A percentile compares a stretch with the other conserved stretches of the same genome.
These are phyloP conservation scores for Lolium perenne DNA, from an alignment of 176 grass and related monocot genomes.

Conservation along the genomic window DNA sequence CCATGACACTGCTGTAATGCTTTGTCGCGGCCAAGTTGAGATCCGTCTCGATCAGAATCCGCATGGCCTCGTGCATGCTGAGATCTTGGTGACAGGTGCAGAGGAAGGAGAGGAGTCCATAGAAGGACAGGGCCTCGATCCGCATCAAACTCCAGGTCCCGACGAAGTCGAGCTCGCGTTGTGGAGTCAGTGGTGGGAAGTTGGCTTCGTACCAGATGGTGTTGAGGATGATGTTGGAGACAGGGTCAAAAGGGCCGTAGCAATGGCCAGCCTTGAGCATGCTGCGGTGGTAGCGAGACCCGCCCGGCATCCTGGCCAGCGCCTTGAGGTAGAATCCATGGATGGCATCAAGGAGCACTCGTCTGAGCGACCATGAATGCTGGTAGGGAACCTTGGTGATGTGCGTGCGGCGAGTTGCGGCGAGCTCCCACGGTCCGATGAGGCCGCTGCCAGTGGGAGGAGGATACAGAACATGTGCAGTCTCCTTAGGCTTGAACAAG, in stretches of 20 bases:
- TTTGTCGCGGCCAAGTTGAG: background rate
- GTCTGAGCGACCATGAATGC: background rate
- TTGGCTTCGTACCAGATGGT: background rate
- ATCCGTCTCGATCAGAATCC: background rate
- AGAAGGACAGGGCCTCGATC: background rate
- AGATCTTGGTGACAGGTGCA: background rate
- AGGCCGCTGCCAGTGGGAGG: background rate
- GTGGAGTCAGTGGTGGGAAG: background rate
- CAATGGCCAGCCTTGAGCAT: constrained; percentile 25
- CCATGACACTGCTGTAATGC: background rate
- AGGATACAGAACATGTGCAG: background rate
- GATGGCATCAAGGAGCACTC: background rate
- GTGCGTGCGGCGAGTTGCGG: background rate
- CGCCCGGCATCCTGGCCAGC: background rate
- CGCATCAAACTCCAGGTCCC: background rate
- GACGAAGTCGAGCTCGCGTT: background rate
- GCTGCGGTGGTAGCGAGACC: background rate
- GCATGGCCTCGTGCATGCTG: background rate
- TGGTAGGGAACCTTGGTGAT: background rate
- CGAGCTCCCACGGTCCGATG: background rate
- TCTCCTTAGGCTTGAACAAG: no score
- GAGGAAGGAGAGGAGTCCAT: background rate
- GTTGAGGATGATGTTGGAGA: constrained; percentile 18
- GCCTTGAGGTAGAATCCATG: constrained; percentile 7
- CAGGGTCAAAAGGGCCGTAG: background rate